Base-by-base conservation (phyloP, 768 basidiomycete genomes). In the Russula dissimulans region DNA sequence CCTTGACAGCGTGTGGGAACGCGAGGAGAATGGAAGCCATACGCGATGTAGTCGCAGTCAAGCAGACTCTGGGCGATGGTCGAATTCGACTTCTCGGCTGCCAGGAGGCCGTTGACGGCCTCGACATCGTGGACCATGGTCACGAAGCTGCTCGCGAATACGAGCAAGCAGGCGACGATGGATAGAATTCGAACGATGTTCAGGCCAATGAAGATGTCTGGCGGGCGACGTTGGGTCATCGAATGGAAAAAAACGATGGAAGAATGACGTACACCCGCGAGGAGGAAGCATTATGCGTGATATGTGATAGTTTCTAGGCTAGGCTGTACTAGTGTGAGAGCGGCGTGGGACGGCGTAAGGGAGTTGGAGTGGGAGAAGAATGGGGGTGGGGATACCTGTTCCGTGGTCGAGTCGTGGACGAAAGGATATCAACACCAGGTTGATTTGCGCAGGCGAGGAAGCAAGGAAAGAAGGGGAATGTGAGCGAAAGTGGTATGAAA, bases 171-270 rank as follows among this genome's bases (percentile, higher is more conserved):
- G 4, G 59, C 63, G 36, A 64, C 34, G 59, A 64, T 57, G 11
- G 63, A 64, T 15, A 64, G 49, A 17, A 51, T 36, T 34, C 65
- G 65, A 51, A 59, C 29, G 53, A 43, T 17, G 36, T 66, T 66
- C 10, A 66, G 56, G 54, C 59, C 63, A n/a, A 66, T 43, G 56
- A 66, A 66, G 18, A 66, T 48, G 49, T 64, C 65, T 66, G 42
- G 29, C 6, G 39, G 26, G 22, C 6, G 32, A 54, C 22, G 43
- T 36, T 44, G 18, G 31, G 32, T n/a, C 29, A 36, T n/a, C 31
- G n/a, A 31, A 17, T 8, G n/a, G 41, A 26, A 10, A 36, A 44
- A 29, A 42, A 42, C 15, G 36, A 51, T 14, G 36, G 41, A 9
- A 11, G 1, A 9, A 42, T 26, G 53, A 65, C 65, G 39, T 45